These are phyloP conservation scores for Zymoseptoria tritici DNA, from an alignment of 2,329 filamentous ascomycete genomes.

Conservation along the genomic window DNA sequence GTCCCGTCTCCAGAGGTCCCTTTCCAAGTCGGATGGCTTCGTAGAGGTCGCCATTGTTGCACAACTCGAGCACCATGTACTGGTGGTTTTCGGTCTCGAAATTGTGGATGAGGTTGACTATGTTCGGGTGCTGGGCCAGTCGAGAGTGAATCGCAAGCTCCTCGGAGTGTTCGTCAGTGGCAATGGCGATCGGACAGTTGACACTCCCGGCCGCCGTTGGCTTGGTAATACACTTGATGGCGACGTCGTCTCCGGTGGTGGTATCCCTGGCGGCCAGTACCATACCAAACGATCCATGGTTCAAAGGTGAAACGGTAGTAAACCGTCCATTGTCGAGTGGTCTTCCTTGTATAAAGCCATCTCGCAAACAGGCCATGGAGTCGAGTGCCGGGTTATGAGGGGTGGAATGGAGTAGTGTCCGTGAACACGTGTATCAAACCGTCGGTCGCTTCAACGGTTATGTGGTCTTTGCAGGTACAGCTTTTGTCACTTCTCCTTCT, in stretches of 20 bases:
- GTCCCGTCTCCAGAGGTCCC: conserved; percentile 87
- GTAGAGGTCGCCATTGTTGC: conserved; percentile 89
- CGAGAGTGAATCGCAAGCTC: conserved; percentile 72
- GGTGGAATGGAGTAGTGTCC: conserved; percentile 6
- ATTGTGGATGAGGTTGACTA: conserved; percentile 83
- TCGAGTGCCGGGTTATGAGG: conserved; percentile 6
- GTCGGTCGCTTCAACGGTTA: not conserved
- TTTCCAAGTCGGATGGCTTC: conserved; percentile 87
- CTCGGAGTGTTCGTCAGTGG: conserved; percentile 75
- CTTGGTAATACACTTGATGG: conserved; percentile 95
- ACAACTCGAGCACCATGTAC: conserved; percentile 93
- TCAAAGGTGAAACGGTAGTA: conserved; percentile 84
- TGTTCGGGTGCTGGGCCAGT: conserved; percentile 75
- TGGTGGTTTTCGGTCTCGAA: conserved; percentile 88
- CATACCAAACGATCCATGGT: conserved; percentile 98
- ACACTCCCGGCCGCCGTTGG: conserved; percentile 46
- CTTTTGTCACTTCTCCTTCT: conserved; percentile 1
- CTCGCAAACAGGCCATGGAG: conserved; percentile 76
- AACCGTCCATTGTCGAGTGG: conserved; percentile 77
- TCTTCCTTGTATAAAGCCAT: conserved; percentile 70
- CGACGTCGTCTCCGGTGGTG: conserved; percentile 69
- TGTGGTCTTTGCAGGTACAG: not conserved
- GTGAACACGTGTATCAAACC: conserved; percentile 7
- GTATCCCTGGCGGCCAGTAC: conserved; percentile 87
- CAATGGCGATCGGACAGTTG: conserved; percentile 55